Evolutionary conservation across 2,329 filamentous ascomycete species (phyloP).

Genomic region (Fonsecaea erecta): DNA sequence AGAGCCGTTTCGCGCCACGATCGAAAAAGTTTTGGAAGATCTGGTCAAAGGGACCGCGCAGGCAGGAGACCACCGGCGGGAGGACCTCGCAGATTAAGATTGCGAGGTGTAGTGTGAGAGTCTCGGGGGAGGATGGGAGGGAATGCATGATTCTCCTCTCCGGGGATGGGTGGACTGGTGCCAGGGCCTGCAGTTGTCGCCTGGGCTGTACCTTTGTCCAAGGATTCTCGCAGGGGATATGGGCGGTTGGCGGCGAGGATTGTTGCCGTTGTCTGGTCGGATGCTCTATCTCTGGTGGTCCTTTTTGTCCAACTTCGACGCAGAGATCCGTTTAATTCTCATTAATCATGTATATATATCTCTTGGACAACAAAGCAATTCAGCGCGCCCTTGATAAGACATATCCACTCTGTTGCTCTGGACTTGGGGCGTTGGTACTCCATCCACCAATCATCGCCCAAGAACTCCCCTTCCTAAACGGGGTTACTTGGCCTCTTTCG

Average conservation of each 20-base stretch:
- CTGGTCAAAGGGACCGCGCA: conserved; percentile 4
- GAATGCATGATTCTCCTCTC: not conserved
- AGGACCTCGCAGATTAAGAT: conserved; percentile 9
- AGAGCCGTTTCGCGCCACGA: not conserved
- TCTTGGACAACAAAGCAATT: not conserved
- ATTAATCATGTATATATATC: not conserved
- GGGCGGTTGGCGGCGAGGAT: not conserved
- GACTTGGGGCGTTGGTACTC: not conserved
- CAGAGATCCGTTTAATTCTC: not conserved
- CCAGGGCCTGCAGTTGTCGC: not conserved
- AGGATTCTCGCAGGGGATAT: not conserved
- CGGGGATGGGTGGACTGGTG: not conserved
- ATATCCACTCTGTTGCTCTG: not conserved
- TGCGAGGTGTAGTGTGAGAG: not conserved
- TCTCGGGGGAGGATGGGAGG: not conserved
- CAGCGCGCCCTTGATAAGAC: not conserved
- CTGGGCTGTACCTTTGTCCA: not conserved
- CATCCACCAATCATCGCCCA: not conserved
- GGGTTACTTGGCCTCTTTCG: not conserved
- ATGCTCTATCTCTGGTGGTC: not conserved
- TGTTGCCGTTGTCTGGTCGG: not conserved
- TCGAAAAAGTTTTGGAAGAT: conserved; percentile 6
- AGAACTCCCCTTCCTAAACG: conserved; percentile 4
- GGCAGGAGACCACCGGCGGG: not conserved
- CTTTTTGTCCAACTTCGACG: not conserved